phyloP scores from a whole-genome alignment of 352 stramenopile species.

The Globisporangium recalcitrans region DNA sequence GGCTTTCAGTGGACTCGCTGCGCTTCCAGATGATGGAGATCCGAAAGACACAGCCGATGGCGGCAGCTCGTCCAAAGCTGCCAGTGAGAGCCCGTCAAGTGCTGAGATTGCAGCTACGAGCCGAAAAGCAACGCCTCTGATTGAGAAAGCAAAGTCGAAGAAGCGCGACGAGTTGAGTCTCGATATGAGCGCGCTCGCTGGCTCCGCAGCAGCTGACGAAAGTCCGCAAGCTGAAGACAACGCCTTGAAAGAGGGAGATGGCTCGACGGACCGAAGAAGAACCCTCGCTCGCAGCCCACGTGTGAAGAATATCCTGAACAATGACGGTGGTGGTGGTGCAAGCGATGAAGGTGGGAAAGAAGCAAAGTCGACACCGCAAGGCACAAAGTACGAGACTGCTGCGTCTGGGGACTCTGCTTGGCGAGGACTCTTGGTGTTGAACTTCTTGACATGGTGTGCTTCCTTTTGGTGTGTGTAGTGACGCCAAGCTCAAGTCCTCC shows the following conservation, averaged over 20 bases:
- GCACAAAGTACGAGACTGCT: background rate
- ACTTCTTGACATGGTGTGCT: background rate
- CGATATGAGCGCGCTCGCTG: slow-evolving; percentile 1
- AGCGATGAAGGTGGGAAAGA: background rate
- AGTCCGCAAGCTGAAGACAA: background rate
- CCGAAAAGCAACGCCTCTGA: background rate
- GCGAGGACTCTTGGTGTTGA: no score
- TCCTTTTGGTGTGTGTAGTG: background rate
- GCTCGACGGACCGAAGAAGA: background rate
- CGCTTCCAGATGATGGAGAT: slow-evolving; percentile 4
- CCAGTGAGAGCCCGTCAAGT: background rate
- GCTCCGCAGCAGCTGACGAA: background rate
- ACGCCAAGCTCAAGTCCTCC: background rate
- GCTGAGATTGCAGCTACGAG: background rate
- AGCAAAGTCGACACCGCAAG: background rate
- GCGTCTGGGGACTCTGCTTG: background rate
- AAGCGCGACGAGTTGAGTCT: slow-evolving; percentile 4
- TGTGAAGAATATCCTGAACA: slow-evolving; percentile 2
- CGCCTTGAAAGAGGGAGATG: background rate
- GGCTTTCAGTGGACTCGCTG: slow-evolving; percentile 1
- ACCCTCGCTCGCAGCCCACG: slow-evolving; percentile 12
- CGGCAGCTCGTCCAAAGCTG: background rate
- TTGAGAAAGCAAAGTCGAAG: background rate
- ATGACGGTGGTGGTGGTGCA: background rate
- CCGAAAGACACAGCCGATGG: background rate